Evolutionary conservation across 75 land plant genomes (phyloP), one percentile per base, ranked within the genome.

Genomic region (Selaginella tamariscina): DNA sequence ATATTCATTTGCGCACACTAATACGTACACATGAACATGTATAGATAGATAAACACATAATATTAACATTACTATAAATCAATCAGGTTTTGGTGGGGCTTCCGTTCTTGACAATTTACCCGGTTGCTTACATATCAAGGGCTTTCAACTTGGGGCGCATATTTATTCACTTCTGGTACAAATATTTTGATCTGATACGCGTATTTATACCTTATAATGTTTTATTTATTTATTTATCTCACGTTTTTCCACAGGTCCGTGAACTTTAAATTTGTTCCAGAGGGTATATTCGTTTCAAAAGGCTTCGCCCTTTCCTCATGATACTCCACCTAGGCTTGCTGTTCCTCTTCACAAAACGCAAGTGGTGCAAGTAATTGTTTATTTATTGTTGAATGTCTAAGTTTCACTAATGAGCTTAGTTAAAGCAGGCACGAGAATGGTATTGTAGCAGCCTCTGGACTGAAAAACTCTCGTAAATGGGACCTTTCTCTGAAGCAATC

Each of bases 71-170:
- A 15, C 15, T 39, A 39, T n/a, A n/a, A n/a, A n/a, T n/a, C n/a
- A n/a, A n/a, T 39, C 89, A 91, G 97, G 78, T 86, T 57, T 22
- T 86, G 1, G 60, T 92, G 65, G 95, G 86, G 23, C 69, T 86
- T 24, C 98, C 98, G 29, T 92, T 92, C 65, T 31, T 92, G 27
- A 24, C 79, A 39, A 60, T 84, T 32, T 56, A 92, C 75, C 98
- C 98, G 56, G 8, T 72, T 62, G 86, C 71, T 49, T 92, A 92
- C 68, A 24, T 92, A 54, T 81, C 88, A 55, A 81, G 81, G 72
- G 85, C 98, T 54, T 92, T 92, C 73, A 83, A 92, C 74, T 84
- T 92, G 54, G 95, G 98, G 0, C 94, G 98, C 29, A 84, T 89
- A 29, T 92, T 92, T 70, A 86, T 92, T 71, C 97, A 92, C 65